These are phyloP conservation scores for Penicillium angulare DNA, from an alignment of 495 filamentous ascomycete species.

Conservation along the genomic window DNA sequence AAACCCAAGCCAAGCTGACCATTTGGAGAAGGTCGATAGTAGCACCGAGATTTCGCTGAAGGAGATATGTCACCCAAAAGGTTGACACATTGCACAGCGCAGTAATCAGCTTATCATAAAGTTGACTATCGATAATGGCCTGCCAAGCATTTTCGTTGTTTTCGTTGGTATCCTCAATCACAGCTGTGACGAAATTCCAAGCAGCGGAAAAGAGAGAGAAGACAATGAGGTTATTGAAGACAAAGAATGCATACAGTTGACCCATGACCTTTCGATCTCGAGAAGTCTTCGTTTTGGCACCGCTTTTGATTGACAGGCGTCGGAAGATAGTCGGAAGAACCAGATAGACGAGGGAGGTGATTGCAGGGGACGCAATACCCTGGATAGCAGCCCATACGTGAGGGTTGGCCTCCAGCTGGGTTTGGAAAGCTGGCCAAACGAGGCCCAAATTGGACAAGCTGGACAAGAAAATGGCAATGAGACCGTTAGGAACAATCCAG, in stretches of 20 bases:
- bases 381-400: constrained; percentile 83
- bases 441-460: constrained; percentile 75
- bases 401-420: constrained; percentile 57
- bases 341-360: constrained; percentile 86
- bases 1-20: constrained; percentile 75
- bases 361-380: constrained; percentile 87
- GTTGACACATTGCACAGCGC: constrained; percentile 75
- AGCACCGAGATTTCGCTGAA: constrained; percentile 90
- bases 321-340: constrained; percentile 90
- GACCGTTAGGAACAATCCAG: constrained; percentile 93
- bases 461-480: constrained; percentile 91
- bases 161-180: constrained; percentile 56
- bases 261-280: constrained; percentile 89
- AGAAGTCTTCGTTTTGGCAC: constrained; percentile 87
- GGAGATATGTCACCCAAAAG: constrained; percentile 91
- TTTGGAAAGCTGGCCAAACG: constrained; percentile 77
- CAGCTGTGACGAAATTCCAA: constrained; percentile 66
- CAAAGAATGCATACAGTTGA: constrained; percentile 93
- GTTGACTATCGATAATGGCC: constrained; percentile 59
- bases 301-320: constrained; percentile 70
- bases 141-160: constrained; percentile 60
- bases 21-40: constrained; percentile 86
- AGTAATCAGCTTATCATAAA: constrained; percentile 60
- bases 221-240: constrained; percentile 94
- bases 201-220: constrained; percentile 85